Percentiles rank a stretch among this genome's conserved stretches.
These are phyloP conservation scores for Suillus plorans DNA, from an alignment of 768 basidiomycete species.

Conservation along the genomic window DNA sequence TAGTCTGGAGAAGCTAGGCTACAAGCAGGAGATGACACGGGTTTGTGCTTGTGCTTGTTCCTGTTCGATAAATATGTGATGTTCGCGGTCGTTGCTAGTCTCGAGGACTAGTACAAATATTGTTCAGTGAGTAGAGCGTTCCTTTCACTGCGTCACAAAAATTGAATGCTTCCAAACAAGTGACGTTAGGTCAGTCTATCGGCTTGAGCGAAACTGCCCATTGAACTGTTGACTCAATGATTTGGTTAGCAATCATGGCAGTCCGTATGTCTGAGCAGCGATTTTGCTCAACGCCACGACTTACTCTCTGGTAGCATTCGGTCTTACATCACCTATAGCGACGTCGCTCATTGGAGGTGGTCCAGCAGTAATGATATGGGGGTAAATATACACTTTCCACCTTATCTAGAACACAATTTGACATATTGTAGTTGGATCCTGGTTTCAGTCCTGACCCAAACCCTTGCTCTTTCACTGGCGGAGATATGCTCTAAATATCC, in stretches of 20 bases:
- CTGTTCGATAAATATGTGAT: not conserved
- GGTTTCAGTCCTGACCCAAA: slow-evolving; percentile 48
- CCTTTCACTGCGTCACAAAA: slow-evolving; percentile 14
- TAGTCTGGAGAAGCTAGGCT: slow-evolving; percentile 52
- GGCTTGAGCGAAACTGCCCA: not conserved
- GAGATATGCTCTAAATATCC: slow-evolving; percentile 64
- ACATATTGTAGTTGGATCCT: slow-evolving; percentile 44
- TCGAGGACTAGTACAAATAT: slow-evolving; percentile 50
- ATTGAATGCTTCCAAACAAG: slow-evolving; percentile 13
- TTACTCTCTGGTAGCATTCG: slow-evolving; percentile 42
- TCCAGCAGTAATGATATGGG: slow-evolving; percentile 57
- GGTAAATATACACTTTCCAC: slow-evolving; percentile 31
- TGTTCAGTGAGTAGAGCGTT: slow-evolving; percentile 45
- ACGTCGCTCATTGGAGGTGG: slow-evolving; percentile 57
- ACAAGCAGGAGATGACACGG: slow-evolving; percentile 53
- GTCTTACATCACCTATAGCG: slow-evolving; percentile 54
- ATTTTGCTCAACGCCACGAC: not conserved
- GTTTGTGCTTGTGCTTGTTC: slow-evolving; percentile 27
- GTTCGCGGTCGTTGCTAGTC: slow-evolving; percentile 31
- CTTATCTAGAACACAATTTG: not conserved
- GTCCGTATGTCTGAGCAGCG: slow-evolving; percentile 47
- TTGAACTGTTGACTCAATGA: slow-evolving; percentile 8
- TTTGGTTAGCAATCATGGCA: slow-evolving; percentile 52
- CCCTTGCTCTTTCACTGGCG: slow-evolving; percentile 52
- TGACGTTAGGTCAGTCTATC: slow-evolving; percentile 45